phyloP scores from a whole-genome alignment of 495 filamentous ascomycete genomes.

The Penicillium angulare region DNA sequence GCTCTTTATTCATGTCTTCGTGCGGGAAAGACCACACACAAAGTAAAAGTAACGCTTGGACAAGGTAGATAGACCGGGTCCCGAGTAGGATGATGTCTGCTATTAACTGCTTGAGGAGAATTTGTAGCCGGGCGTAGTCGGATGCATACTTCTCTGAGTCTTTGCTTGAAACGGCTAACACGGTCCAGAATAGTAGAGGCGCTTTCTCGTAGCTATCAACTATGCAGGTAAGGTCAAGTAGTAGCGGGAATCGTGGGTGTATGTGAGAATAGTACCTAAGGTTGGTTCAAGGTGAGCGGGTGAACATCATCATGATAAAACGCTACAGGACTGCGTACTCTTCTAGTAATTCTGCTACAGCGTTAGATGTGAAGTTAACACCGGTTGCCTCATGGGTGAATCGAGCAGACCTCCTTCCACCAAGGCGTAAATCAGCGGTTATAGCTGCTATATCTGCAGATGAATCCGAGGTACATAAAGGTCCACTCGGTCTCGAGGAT shows the following conservation, averaged over 20 bases:
- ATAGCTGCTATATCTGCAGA: not conserved
- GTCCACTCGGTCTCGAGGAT: not conserved
- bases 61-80: slow-evolving; percentile 1
- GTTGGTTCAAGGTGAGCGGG: not conserved
- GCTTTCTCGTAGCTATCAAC: slow-evolving; percentile 1
- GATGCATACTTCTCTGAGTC: slow-evolving; percentile 3
- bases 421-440: not conserved
- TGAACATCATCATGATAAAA: not conserved
- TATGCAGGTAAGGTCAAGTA: not conserved
- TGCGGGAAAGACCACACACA: slow-evolving; percentile 3
- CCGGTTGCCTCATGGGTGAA: slow-evolving; percentile 3
- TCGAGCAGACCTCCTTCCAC: not conserved
- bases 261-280: not conserved
- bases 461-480: not conserved
- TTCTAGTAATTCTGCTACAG: slow-evolving; percentile 3
- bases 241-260: slow-evolving; percentile 1
- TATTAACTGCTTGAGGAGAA: slow-evolving; percentile 2
- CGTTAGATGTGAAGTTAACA: slow-evolving; percentile 1
- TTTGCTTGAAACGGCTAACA: slow-evolving; percentile 3
- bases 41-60: slow-evolving; percentile 7
- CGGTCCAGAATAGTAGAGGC: slow-evolving; percentile 3
- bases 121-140: slow-evolving; percentile 1
- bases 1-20: slow-evolving; percentile 6
- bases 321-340: not conserved
- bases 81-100: slow-evolving; percentile 4